Conservation (phyloP, 805 yeast genomes). For the Tetrapisispora phaffii region DNA sequence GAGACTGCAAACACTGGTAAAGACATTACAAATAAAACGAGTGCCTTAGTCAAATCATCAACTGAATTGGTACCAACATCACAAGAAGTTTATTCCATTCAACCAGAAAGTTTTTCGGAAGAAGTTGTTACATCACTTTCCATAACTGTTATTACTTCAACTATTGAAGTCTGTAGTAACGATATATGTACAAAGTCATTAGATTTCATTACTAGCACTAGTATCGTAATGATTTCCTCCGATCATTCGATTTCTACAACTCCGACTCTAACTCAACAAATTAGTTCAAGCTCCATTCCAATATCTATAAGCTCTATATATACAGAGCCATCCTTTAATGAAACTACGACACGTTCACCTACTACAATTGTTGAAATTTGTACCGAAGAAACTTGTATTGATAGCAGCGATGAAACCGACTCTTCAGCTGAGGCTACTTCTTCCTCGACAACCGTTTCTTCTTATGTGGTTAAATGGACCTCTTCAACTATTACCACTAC, state of each 20-base stretch:
- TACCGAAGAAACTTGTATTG: not conserved
- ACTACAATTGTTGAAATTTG: not conserved
- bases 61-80: not conserved
- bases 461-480: not conserved
- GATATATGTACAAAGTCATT: not conserved
- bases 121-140: not conserved
- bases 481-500: conserved; percentile 4
- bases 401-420: not conserved
- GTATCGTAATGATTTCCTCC: not conserved
- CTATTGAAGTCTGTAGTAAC: not conserved
- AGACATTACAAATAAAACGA: conserved; percentile 14
- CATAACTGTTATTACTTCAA: not conserved
- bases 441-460: not conserved
- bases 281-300: not conserved
- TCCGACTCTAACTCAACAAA: not conserved
- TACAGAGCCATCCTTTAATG: not conserved
- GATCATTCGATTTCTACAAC: not conserved
- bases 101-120: not conserved
- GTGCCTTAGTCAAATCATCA: not conserved
- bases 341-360: not conserved
- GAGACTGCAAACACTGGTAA: conserved; percentile 23
- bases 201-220: not conserved
- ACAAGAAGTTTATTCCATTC: not conserved
- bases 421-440: not conserved
- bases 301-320: not conserved